Evolutionary conservation across 148 eudicot genomes (phyloP).

Genomic region (Nyssa sinensis): DNA sequence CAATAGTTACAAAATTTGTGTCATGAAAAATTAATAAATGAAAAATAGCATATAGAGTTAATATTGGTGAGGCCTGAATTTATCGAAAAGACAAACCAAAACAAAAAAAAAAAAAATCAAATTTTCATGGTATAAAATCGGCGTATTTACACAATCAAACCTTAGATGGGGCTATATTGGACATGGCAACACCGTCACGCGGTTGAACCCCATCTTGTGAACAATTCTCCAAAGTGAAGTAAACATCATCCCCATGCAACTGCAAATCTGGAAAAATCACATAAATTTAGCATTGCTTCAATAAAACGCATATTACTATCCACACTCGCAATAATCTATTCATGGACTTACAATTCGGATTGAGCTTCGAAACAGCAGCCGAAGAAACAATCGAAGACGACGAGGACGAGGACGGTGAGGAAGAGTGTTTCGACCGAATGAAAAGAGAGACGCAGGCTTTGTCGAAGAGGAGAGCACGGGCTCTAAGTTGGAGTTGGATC

Average conservation of each 20-base stretch:
- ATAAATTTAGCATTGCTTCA: background rate
- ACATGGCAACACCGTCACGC: constrained; percentile 26
- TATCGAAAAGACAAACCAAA: no score
- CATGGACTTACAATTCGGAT: constrained; percentile 47
- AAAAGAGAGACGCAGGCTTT: constrained; percentile 64
- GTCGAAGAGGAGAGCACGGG: constrained; percentile 92
- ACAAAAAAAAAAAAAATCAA: background rate
- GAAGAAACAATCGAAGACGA: constrained; percentile 21
- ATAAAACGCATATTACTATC: background rate
- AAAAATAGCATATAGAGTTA: no score
- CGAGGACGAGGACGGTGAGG: background rate
- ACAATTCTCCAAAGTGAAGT: constrained; percentile 70
- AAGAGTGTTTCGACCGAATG: constrained; percentile 20
- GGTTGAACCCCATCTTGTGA: constrained; percentile 41
- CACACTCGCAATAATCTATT: background rate
- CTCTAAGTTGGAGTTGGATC: constrained; percentile 77
- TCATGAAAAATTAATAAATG: background rate
- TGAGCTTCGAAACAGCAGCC: constrained; percentile 39
- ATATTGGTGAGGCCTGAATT: no score
- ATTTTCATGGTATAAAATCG: background rate
- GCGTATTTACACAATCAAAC: constrained; percentile 25
- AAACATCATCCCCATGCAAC: constrained; percentile 95
- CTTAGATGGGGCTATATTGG: constrained; percentile 44
- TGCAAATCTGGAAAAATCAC: constrained; percentile 59
- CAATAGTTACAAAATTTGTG: background rate